These are phyloP conservation scores for Crucibulum laeve DNA, from an alignment of 768 basidiomycete genomes.

Conservation along the genomic window DNA sequence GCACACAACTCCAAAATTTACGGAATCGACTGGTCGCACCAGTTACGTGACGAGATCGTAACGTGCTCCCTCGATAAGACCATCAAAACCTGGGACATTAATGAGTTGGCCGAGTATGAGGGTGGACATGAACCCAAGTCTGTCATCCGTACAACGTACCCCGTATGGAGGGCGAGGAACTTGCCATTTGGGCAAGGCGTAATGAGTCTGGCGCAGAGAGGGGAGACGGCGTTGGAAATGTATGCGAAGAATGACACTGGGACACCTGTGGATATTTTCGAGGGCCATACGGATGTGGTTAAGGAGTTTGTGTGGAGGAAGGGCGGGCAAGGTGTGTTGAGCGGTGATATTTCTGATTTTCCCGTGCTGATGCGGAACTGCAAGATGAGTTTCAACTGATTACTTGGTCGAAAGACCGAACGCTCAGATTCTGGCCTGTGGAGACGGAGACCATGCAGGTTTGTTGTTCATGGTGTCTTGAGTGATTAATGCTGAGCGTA, in stretches of 20 bases:
- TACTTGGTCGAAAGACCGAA: constrained; percentile 84
- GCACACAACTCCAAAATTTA: constrained; percentile 94
- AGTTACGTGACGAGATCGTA: constrained; percentile 69
- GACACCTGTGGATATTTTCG: constrained; percentile 67
- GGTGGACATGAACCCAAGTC: constrained; percentile 33
- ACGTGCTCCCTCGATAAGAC: constrained; percentile 95
- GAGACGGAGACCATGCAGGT: constrained; percentile 68
- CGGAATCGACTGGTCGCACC: constrained; percentile 94
- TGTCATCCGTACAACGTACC: constrained; percentile 72
- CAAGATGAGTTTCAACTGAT: constrained; percentile 55
- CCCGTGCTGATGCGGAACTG: not conserved
- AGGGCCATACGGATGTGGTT: constrained; percentile 89
- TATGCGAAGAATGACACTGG: constrained; percentile 44
- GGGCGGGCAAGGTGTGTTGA: constrained; percentile 45
- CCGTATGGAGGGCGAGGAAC: constrained; percentile 92
- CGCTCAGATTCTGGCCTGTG: constrained; percentile 88
- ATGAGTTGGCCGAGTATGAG: not conserved
- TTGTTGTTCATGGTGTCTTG: constrained; percentile 5
- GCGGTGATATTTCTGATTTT: not conserved
- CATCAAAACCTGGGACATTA: constrained; percentile 80
- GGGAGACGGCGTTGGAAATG: constrained; percentile 82
- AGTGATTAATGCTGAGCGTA: not conserved
- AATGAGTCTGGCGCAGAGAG: constrained; percentile 83
- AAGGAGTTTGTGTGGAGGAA: constrained; percentile 98
- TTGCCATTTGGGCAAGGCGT: constrained; percentile 91